phyloP scores from a whole-genome alignment of 83 land plant species.

The Picea abies region DNA sequence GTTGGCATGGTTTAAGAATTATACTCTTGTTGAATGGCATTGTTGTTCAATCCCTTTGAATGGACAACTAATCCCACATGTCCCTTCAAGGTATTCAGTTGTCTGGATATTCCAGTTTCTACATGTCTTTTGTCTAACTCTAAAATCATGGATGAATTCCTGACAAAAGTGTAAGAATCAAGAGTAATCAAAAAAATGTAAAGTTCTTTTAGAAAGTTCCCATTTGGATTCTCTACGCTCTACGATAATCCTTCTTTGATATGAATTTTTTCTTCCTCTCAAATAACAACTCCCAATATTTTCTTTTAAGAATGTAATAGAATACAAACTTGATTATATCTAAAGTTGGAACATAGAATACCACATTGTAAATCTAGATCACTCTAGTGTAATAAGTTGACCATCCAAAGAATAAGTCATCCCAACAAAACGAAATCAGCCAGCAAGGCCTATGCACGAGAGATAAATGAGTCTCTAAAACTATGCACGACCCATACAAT shows the following conservation, averaged over 20 bases:
- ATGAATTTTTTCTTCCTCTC: constrained; percentile 31
- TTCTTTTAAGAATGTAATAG: constrained; percentile 56
- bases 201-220: constrained; percentile 36
- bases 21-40: constrained; percentile 1
- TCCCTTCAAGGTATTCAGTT: constrained; percentile 43
- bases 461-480: no score
- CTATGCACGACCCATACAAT: no score
- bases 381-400: constrained; percentile 49
- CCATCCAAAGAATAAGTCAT: no score
- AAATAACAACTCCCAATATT: constrained; percentile 53
- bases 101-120: constrained; percentile 68
- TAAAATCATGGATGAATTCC: constrained; percentile 47
- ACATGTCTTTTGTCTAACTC: constrained; percentile 68
- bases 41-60: constrained; percentile 26
- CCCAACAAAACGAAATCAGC: no score
- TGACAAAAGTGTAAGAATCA: constrained; percentile 18
- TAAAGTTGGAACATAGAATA: constrained; percentile 55
- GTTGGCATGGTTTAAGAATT: constrained; percentile 37
- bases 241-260: constrained; percentile 51
- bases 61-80: constrained; percentile 53
- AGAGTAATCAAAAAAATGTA: constrained; percentile 28
- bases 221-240: constrained; percentile 14
- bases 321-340: constrained; percentile 57
- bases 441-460: no score
- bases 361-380: constrained; percentile 61